Conservation (phyloP, 2,329 filamentous ascomycete species). For the Fonsecaea pedrosoi region DNA sequence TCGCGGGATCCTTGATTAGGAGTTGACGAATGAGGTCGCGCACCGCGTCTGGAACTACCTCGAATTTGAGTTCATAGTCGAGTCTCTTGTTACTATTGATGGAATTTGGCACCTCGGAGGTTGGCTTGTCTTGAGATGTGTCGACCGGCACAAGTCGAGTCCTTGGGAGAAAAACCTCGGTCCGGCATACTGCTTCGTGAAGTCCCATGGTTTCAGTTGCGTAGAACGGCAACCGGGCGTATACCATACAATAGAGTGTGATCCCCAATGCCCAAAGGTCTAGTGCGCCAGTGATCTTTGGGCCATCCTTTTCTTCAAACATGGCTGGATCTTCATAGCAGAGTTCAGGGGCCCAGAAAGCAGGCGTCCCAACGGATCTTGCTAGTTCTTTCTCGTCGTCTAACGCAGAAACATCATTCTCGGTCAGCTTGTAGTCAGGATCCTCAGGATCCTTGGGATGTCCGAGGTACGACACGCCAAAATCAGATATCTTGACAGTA, state of each 20-base stretch:
- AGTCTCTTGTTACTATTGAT: constrained; percentile 73
- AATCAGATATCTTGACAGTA: constrained; percentile 96
- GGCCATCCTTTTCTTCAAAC: constrained; percentile 56
- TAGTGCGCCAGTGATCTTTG: constrained; percentile 87
- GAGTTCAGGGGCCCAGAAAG: constrained; percentile 95
- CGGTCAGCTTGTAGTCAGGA: constrained; percentile 70
- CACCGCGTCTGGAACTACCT: constrained; percentile 80
- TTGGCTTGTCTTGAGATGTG: constrained; percentile 39
- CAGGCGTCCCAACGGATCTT: constrained; percentile 96
- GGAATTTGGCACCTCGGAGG: constrained; percentile 47
- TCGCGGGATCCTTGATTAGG: constrained; percentile 85
- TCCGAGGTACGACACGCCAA: constrained; percentile 96
- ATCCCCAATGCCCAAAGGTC: constrained; percentile 98
- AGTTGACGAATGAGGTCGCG: constrained; percentile 79
- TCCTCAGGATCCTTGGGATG: constrained; percentile 84
- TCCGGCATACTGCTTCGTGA: constrained; percentile 88
- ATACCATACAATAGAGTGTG: constrained; percentile 94
- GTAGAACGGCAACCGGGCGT: constrained; percentile 89
- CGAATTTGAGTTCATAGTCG: constrained; percentile 80
- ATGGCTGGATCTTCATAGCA: constrained; percentile 80
- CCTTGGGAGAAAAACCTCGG: constrained; percentile 87
- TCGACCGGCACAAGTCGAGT: constrained; percentile 78
- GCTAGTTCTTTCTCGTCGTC: constrained; percentile 96
- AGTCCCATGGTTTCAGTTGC: constrained; percentile 84
- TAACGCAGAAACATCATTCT: constrained; percentile 83